Base-by-base conservation (phyloP, 2,329 filamentous ascomycete genomes). In the Exserohilum rostratum region DNA sequence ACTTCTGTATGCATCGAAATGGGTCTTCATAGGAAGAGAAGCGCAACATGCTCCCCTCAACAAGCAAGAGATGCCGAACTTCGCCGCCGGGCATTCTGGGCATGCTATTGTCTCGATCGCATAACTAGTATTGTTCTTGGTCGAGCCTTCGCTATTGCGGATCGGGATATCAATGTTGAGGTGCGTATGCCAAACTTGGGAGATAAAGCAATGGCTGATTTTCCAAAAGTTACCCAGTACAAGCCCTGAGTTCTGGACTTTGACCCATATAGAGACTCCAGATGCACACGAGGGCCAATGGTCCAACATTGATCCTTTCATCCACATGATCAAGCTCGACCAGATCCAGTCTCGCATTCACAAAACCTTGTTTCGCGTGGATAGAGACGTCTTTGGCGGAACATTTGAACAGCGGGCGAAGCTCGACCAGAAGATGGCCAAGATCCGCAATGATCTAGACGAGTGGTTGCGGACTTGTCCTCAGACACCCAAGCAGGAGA, bases 81-180 rank as follows among this genome's bases (percentile, higher is more conserved):
- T 6, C 59, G 66, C 18, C 55, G 64, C 20, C 64, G 66, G 10
- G 59, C 61, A 0, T 69, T 69, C 22, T 69, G 66, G 65, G 62
- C 64, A 9, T 69, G 66, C 31, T 69, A 69, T 30, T 68, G 64
- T 40, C 50, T 69, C 5, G 66, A 69, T 42, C 56, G 66, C 20
- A 45, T 66, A 38, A 68, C 65, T 12, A 68, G 65, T 30, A 62
- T 66, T 12, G 61, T 69, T 3, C 58, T 69, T 22, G 66, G 66
- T 1, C 42, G 65, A 35, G 57, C 65, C 12, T 68, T 69, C 42
- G 66, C 66, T 9, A 69, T 69, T 17, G 60, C 66, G 22, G 65
- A 69, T 30, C 58, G 64, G 6, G 65, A 69, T 22, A 69, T 69
- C 13, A 68, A 68, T 11, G 65, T 68, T 13, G 65, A 69, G 62